Base-by-base conservation (phyloP, 75 land plant species). In the Sequoiadendron giganteum region DNA sequence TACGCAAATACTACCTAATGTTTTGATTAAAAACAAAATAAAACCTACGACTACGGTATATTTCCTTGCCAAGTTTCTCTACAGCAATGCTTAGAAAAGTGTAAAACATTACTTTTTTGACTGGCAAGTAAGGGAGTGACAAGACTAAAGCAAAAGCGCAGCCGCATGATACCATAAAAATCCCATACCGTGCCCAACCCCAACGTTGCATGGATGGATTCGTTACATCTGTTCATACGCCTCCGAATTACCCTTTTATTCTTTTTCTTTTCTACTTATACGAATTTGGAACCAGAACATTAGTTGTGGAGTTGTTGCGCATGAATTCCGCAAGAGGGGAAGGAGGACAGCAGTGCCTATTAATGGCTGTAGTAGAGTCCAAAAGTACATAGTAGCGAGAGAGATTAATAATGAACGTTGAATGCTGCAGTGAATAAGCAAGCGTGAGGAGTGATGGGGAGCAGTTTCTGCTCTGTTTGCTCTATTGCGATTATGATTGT, bases 131-230 rank as follows among this genome's bases (percentile, higher is more conserved):
- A 25, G 28, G n/a, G 8, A 4, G 70, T 65, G 70, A 65, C 70
- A 65, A 4, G 70, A 65, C 9, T 65, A 65, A 65, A 65, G 70
- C 70, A 28, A 65, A 65, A 65, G n/a, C 70, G 65, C 65, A 58
- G 61, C 21, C 21, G 21, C 61, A 56, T 56, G 16, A 56, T 49
- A 11, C 54, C 54, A 10, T 11, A 49, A 15, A 56, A 56, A 56
- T 56, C 28, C 28, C 25, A 19, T 65, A 65, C n/a, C 21, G 5
- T 28, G n/a, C 16, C 43, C 85, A 84, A 49, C 85, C 16, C 43
- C 85, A 84, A 84, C 85, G 85, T 84, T 84, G 85, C 85, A 84
- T 84, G 85, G 85, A 84, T 49, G 85, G 85, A 84, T 84, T 84
- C 85, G 56, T n/a, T 84, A 43, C 85, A 16, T 32, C 49, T 48